A percentile compares a stretch with the other conserved stretches of the same genome.
Conservation (phyloP, 2,329 filamentous ascomycete species). For the Dactylella cylindrospora region DNA sequence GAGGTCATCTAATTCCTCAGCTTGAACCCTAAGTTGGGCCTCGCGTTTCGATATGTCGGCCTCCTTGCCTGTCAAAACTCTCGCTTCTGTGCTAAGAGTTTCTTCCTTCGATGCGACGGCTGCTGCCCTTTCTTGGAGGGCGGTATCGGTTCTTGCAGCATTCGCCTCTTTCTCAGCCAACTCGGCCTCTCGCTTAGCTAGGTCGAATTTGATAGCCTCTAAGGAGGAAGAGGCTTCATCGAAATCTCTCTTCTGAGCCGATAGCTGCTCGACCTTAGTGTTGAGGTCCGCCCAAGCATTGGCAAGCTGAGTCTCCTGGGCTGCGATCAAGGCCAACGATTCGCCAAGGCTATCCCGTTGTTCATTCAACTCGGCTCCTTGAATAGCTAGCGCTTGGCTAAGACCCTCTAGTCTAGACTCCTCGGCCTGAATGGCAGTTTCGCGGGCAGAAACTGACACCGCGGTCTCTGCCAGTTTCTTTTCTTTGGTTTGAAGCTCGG, state of each 20-base stretch:
- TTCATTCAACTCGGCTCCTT: conserved; percentile 2
- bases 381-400: too few species aligned
- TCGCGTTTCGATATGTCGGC: neutral
- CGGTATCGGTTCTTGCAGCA: neutral
- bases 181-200: conserved; percentile 5
- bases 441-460: neutral
- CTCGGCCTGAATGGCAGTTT: too few species aligned
- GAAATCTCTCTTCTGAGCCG: conserved; percentile 9
- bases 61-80: conserved; percentile 10
- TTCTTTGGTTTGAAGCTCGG: conserved; percentile 2
- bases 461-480: conserved; percentile 1
- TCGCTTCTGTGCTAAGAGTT: conserved; percentile 1
- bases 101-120: conserved; percentile 19
- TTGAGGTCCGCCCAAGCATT: conserved; percentile 6
- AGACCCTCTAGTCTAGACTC: too few species aligned
- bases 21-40: conserved; percentile 7
- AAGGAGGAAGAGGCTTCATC: conserved; percentile 11
- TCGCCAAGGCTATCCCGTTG: conserved; percentile 1
- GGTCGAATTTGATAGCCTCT: conserved; percentile 7
- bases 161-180: neutral
- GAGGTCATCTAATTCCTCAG: conserved; percentile 8
- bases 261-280: conserved; percentile 7
- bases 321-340: conserved; percentile 1
- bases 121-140: conserved; percentile 8
- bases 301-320: conserved; percentile 1